Percentiles rank a stretch among this genome's conserved stretches.
Conservation (phyloP, 1,139 yeast species). For the Suhomyces terraborum region DNA sequence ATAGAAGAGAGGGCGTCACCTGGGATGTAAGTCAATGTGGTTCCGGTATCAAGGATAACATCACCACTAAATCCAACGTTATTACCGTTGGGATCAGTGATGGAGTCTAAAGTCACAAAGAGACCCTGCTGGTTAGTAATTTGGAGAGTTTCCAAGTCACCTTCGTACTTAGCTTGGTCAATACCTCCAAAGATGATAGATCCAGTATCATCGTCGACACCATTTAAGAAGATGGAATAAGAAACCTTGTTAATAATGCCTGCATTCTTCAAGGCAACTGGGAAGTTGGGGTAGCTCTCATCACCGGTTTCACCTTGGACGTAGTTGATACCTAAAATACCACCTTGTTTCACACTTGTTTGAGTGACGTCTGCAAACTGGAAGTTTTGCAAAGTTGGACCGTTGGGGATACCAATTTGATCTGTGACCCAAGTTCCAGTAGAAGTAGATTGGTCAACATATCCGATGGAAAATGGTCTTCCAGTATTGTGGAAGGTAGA, state of each 20-base stretch:
- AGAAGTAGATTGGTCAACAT: slow-evolving; percentile 21
- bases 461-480: slow-evolving; percentile 17
- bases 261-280: slow-evolving; percentile 15
- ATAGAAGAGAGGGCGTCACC: slow-evolving; percentile 36
- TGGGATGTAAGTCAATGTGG: slow-evolving; percentile 61
- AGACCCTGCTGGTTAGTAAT: slow-evolving; percentile 9
- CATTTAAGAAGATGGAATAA: slow-evolving; percentile 42
- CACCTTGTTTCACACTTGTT: slow-evolving; percentile 19
- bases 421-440: slow-evolving; percentile 23
- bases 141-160: slow-evolving; percentile 16
- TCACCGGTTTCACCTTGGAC: slow-evolving; percentile 14
- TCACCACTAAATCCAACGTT: background rate
- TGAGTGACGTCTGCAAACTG: slow-evolving; percentile 25
- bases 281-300: slow-evolving; percentile 18
- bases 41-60: slow-evolving; percentile 65
- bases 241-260: slow-evolving; percentile 12
- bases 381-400: slow-evolving; percentile 17
- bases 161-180: slow-evolving; percentile 51
- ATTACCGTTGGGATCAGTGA: slow-evolving; percentile 9
- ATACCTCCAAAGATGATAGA: slow-evolving; percentile 59
- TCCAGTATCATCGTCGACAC: slow-evolving; percentile 43
- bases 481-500: slow-evolving; percentile 7
- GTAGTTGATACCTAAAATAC: slow-evolving; percentile 27
- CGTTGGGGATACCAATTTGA: slow-evolving; percentile 16
- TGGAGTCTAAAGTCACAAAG: slow-evolving; percentile 13